These are phyloP conservation scores for Fraxinus floribunda DNA, from an alignment of 305 asterid species.

Conservation along the genomic window DNA sequence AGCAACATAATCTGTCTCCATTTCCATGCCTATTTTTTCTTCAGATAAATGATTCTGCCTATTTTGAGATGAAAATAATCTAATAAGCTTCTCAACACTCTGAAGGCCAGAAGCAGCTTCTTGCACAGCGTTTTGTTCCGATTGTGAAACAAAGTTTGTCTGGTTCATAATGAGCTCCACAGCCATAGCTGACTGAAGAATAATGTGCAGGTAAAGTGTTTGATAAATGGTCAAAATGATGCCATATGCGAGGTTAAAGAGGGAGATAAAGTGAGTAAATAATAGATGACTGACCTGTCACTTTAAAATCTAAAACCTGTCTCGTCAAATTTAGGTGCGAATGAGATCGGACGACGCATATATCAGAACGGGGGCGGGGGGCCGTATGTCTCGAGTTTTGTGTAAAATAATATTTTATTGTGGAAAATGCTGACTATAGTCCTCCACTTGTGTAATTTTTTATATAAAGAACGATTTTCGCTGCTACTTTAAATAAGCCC, in stretches of 20 bases:
- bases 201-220: background rate
- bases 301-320: slow-evolving; percentile 44
- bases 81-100: slow-evolving; percentile 58
- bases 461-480: no score
- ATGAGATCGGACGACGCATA: slow-evolving; percentile 43
- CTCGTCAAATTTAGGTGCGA: slow-evolving; percentile 74
- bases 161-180: slow-evolving; percentile 69
- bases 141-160: slow-evolving; percentile 35
- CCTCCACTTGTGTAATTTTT: background rate
- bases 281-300: slow-evolving; percentile 69
- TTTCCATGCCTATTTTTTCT: slow-evolving; percentile 3
- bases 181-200: slow-evolving; percentile 50
- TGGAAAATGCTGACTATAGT: background rate
- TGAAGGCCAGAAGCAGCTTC: slow-evolving; percentile 58
- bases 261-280: slow-evolving; percentile 46
- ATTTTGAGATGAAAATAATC: slow-evolving; percentile 39
- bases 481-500: no score
- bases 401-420: background rate
- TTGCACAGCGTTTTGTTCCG: slow-evolving; percentile 46
- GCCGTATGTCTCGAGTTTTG: slow-evolving; percentile 3
- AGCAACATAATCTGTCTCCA: slow-evolving; percentile 38
- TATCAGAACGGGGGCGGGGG: background rate
- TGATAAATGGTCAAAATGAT: slow-evolving; percentile 36
- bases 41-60: slow-evolving; percentile 18
- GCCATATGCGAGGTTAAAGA: slow-evolving; percentile 33